Conservation (phyloP, 2,329 filamentous ascomycete genomes). For the Neobulgaria alba region DNA sequence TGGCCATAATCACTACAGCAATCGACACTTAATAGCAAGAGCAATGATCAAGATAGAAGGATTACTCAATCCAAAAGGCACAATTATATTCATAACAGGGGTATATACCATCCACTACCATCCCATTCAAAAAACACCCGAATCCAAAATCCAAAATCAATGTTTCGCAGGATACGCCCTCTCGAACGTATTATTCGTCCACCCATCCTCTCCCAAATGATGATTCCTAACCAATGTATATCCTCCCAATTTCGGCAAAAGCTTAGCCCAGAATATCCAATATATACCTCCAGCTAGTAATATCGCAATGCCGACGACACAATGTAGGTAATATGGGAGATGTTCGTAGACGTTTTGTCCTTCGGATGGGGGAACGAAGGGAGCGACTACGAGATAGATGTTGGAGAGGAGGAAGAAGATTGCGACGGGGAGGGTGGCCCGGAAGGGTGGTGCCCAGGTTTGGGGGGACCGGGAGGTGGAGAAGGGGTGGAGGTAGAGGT, state of each 20-base stretch:
- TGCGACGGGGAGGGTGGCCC: slow-evolving; percentile 44
- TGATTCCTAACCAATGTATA: slow-evolving; percentile 50
- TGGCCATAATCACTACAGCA: no score
- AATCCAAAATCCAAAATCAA: no score
- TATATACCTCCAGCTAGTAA: slow-evolving; percentile 45
- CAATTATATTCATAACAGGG: no score
- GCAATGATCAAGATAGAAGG: no score
- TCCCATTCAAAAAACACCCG: no score
- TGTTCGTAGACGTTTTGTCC: slow-evolving; percentile 45
- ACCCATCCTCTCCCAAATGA: slow-evolving; percentile 50
- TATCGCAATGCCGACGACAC: slow-evolving; percentile 47
- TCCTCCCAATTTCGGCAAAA: slow-evolving; percentile 41
- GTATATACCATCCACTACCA: no score
- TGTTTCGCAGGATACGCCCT: no score
- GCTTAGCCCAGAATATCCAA: slow-evolving; percentile 46
- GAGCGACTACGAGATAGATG: slow-evolving; percentile 50
- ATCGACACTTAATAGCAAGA: no score
- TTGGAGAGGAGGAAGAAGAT: slow-evolving; percentile 54
- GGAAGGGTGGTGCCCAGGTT: slow-evolving; percentile 46
- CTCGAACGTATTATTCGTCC: slow-evolving; percentile 40
- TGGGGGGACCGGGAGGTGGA: slow-evolving; percentile 40
- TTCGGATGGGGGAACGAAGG: slow-evolving; percentile 44
- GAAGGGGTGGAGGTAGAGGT: slow-evolving; percentile 42
- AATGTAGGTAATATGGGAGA: slow-evolving; percentile 50
- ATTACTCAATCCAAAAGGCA: no score